phyloP scores from a whole-genome alignment of 2,329 filamentous ascomycete species.

The Aspergillus tamarii region DNA sequence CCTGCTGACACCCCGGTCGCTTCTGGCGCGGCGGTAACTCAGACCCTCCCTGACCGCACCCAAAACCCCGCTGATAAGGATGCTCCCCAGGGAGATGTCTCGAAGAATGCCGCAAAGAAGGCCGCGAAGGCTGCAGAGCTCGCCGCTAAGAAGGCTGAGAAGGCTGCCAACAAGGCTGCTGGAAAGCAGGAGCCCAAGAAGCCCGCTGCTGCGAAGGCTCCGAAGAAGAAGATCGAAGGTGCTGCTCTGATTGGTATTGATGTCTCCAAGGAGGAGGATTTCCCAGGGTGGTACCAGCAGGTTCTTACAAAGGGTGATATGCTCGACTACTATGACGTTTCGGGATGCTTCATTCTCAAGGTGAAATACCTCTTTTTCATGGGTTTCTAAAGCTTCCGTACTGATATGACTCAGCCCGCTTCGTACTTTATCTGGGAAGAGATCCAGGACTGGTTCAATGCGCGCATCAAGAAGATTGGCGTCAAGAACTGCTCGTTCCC shows the following conservation, averaged over 20 bases:
- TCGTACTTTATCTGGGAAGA: constrained; percentile 71
- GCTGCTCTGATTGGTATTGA: constrained; percentile 82
- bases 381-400: neutral
- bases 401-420: constrained; percentile 52
- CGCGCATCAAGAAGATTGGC: constrained; percentile 82
- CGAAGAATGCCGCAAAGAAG: constrained; percentile 34
- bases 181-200: constrained; percentile 51
- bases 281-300: constrained; percentile 96
- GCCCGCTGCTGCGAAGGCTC: constrained; percentile 41
- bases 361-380: constrained; percentile 30
- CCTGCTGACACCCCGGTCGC: constrained; percentile 31
- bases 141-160: constrained; percentile 53
- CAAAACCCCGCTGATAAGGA: constrained; percentile 42
- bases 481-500: constrained; percentile 97
- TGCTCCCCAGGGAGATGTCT: constrained; percentile 37
- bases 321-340: constrained; percentile 97
- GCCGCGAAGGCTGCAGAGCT: constrained; percentile 32
- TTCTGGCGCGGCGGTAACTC: constrained; percentile 30
- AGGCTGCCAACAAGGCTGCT: constrained; percentile 48
- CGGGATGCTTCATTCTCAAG: constrained; percentile 96
- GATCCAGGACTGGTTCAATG: constrained; percentile 62
- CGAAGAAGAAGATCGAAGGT: constrained; percentile 61
- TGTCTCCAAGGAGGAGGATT: constrained; percentile 80
- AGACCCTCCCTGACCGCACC: constrained; percentile 45
- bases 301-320: constrained; percentile 95